These are phyloP conservation scores for Cyclaneusma minus DNA, from an alignment of 2,329 filamentous ascomycete species.

Conservation along the genomic window DNA sequence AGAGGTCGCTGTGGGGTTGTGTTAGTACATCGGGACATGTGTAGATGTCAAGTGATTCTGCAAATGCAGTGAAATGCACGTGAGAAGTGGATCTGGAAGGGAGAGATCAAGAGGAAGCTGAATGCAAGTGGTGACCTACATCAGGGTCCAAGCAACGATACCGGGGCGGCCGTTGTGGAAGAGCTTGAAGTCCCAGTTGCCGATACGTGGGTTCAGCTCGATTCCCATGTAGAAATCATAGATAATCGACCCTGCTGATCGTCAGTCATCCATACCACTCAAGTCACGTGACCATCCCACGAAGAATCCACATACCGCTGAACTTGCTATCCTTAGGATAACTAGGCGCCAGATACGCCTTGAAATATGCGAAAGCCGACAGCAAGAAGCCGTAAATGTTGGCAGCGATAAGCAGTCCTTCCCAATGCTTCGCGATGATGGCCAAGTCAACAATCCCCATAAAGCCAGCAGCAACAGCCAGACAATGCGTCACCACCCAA, in stretches of 20 bases:
- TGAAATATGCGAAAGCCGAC: constrained; percentile 20
- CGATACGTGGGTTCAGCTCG: constrained; percentile 28
- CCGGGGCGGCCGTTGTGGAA: constrained; percentile 31
- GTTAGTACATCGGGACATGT: too few species aligned
- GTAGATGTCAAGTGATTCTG: background rate
- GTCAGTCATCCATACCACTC: constrained; percentile 3
- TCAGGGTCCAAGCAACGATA: constrained; percentile 30
- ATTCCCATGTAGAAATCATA: constrained; percentile 31
- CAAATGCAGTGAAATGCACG: constrained; percentile 2
- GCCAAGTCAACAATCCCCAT: constrained; percentile 21
- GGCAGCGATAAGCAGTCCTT: constrained; percentile 21
- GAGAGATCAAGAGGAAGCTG: background rate
- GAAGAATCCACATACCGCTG: constrained; percentile 16
- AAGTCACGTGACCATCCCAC: too few species aligned
- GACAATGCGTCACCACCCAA: constrained; percentile 22
- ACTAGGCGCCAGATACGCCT: constrained; percentile 23
- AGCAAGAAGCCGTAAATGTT: constrained; percentile 22
- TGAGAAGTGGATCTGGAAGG: constrained; percentile 3
- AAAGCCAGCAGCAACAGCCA: constrained; percentile 15
- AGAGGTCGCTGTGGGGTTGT: constrained; percentile 18
- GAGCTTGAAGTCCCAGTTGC: constrained; percentile 29
- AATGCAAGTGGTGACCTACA: constrained; percentile 16
- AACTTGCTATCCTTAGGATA: constrained; percentile 27
- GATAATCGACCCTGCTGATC: constrained; percentile 18
- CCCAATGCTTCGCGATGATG: constrained; percentile 26